Evolutionary conservation across 257 asterid genomes (phyloP), one percentile per base, ranked within the genome.

Genomic region (Parsonsia alboflavescens): DNA sequence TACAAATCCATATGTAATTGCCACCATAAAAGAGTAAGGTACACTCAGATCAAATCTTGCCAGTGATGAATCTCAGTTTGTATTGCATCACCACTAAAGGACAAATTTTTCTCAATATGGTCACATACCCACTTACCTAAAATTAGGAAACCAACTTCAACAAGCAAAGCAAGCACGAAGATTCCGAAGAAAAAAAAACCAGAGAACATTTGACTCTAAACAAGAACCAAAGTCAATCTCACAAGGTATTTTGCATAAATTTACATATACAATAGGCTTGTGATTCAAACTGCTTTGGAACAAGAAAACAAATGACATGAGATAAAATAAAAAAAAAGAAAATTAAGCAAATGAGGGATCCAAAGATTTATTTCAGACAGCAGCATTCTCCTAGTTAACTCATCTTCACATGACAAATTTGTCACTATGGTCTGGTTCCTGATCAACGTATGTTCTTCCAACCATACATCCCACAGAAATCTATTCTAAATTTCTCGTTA

Each of bases 141-240:
- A 56, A n/a, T n/a, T 62, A 36, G 68, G n/a, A 30, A 28, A 30
- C 68, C 30, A 62, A 22, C 45, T 30, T 30, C 22, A 16, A 30
- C 42, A 62, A 62, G 46, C 68, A 30, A 62, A 62, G 45, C 68
- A 62, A 62, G 12, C 68, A 13, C 68, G 24, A 30, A 62, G 45
- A 5, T n/a, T n/a, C 39, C 3, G 39, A 33, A 33, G 39, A 33
- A 33, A 33, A 33, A 33, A 33, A 30, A 15, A 26, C 4, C 24
- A 62, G 68, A 62, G 30, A 62, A 33, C 22, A 16, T 15, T 42
- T 30, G 44, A 30, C 5, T 1, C 10, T 28, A 61, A 28, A 61
- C 48, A 63, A 63, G 46, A 63, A 63, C 6, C 24, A 36, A 2
- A 13, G 24, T 63, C 48, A 33, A 63, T 63, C 44, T 42, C 67